Percentiles rank a stretch among this genome's conserved stretches.
Evolutionary conservation across 768 basidiomycete species (phyloP).

Genomic region (Sutorius australiensis): DNA sequence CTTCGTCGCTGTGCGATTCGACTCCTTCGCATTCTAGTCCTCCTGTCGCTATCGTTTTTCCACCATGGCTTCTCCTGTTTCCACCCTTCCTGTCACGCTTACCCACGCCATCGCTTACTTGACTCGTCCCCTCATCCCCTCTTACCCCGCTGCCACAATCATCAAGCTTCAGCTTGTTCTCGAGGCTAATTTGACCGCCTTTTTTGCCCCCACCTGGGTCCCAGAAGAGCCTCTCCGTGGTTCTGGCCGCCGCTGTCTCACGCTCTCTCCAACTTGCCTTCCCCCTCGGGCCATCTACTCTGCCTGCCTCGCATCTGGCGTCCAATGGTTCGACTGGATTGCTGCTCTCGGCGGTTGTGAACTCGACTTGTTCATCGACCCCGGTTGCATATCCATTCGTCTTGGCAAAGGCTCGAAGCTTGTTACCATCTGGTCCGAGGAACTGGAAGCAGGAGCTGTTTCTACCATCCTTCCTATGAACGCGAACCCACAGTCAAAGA

Average conservation of each 20-base stretch:
- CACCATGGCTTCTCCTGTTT: slow-evolving; percentile 34
- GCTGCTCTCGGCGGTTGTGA: slow-evolving; percentile 60
- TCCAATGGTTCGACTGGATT: slow-evolving; percentile 85
- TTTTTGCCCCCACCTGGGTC: slow-evolving; percentile 65
- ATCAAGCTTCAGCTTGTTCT: slow-evolving; percentile 68
- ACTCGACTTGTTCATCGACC: slow-evolving; percentile 80
- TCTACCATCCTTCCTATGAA: slow-evolving; percentile 18
- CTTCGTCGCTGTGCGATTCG: slow-evolving; percentile 33
- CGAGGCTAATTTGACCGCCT: slow-evolving; percentile 67
- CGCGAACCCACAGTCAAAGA: slow-evolving; percentile 41
- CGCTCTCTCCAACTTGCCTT: slow-evolving; percentile 62
- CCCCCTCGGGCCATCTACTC: slow-evolving; percentile 71
- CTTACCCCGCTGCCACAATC: slow-evolving; percentile 59
- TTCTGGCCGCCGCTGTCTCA: slow-evolving; percentile 70
- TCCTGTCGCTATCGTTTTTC: slow-evolving; percentile 5
- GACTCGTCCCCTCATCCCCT: slow-evolving; percentile 56
- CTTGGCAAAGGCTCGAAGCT: slow-evolving; percentile 45
- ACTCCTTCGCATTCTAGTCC: slow-evolving; percentile 20
- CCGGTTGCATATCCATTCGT: slow-evolving; percentile 71
- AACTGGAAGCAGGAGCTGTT: slow-evolving; percentile 32
- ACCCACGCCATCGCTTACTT: slow-evolving; percentile 73
- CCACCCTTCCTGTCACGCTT: slow-evolving; percentile 62
- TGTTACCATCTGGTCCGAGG: slow-evolving; percentile 67
- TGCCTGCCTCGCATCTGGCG: slow-evolving; percentile 62
- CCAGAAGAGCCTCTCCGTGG: slow-evolving; percentile 61